phyloP scores from a whole-genome alignment of 1,284 basidiomycete species.

The Hemileia vastatrix region DNA sequence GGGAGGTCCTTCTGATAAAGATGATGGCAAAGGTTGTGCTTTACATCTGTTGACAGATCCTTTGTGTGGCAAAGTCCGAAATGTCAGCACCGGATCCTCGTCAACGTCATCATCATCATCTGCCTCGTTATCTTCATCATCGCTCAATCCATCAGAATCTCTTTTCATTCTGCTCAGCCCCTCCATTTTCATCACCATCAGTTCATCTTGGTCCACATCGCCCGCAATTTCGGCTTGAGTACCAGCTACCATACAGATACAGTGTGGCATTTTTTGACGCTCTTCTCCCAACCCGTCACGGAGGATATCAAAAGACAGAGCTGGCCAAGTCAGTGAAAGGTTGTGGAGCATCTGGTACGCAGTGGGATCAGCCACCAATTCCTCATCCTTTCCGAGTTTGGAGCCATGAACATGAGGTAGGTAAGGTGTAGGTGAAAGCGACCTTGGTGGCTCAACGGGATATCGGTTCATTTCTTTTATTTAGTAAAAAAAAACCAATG shows the following conservation, averaged over 20 bases:
- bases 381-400: conserved; percentile 14
- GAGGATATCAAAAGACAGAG: conserved; percentile 88
- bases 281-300: conserved; percentile 47
- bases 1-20: conserved; percentile 45
- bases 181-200: conserved; percentile 19
- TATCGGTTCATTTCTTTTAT: neutral
- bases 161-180: conserved; percentile 7
- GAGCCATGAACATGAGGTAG: conserved; percentile 14
- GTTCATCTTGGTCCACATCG: conserved; percentile 20
- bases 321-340: conserved; percentile 89
- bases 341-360: conserved; percentile 85
- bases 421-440: conserved; percentile 34
- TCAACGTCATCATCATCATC: conserved; percentile 65
- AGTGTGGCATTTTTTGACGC: conserved; percentile 39
- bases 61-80: conserved; percentile 75
- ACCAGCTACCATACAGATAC: conserved; percentile 41
- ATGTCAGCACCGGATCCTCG: conserved; percentile 90
- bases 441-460: conserved; percentile 16
- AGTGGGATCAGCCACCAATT: conserved; percentile 16
- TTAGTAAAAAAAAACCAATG: too few species aligned
- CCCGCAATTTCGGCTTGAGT: conserved; percentile 44
- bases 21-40: conserved; percentile 54
- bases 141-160: conserved; percentile 28
- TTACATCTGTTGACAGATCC: conserved; percentile 90
- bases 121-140: conserved; percentile 49